Evolutionary conservation across 1,139 yeast species (phyloP).

Genomic region (Diutina rugosa): DNA sequence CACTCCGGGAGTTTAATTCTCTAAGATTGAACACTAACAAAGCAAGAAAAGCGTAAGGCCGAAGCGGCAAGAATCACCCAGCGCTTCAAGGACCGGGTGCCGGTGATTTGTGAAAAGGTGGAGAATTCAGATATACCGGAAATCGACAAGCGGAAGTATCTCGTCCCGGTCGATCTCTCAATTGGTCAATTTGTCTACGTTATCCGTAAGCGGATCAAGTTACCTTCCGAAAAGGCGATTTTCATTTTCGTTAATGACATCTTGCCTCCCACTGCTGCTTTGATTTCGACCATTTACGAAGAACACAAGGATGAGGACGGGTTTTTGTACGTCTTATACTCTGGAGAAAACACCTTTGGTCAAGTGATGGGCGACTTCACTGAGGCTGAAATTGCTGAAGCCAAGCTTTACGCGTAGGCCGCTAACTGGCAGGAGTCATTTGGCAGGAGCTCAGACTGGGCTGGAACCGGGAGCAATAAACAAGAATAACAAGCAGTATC

Average conservation of each 20-base stretch:
- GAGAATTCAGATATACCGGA: conserved; percentile 95
- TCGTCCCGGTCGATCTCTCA: conserved; percentile 91
- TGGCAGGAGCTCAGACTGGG: not conserved
- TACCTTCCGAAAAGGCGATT: conserved; percentile 95
- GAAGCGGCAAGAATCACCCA: conserved; percentile 88
- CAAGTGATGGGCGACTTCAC: not conserved
- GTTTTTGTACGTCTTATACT: conserved; percentile 82
- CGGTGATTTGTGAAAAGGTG: conserved; percentile 95
- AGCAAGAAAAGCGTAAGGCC: conserved; percentile 82
- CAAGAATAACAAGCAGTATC: not conserved
- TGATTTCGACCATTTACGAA: conserved; percentile 87
- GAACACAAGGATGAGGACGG: conserved; percentile 98
- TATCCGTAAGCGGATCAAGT: conserved; percentile 86
- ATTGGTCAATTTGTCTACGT: conserved; percentile 98
- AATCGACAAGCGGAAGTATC: conserved; percentile 91
- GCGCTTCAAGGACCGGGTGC: conserved; percentile 85
- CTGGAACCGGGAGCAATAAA: not conserved
- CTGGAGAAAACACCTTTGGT: conserved; percentile 80
- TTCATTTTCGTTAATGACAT: conserved; percentile 94
- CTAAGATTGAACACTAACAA: conserved; percentile 2
- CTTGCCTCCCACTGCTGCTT: conserved; percentile 94
- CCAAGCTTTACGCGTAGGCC: not conserved
- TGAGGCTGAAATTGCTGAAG: not conserved
- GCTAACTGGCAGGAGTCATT: not conserved
- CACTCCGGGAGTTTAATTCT: not conserved